Evolutionary conservation across 2,329 filamentous ascomycete genomes (phyloP).

Genomic region (Phialophora expanda): DNA sequence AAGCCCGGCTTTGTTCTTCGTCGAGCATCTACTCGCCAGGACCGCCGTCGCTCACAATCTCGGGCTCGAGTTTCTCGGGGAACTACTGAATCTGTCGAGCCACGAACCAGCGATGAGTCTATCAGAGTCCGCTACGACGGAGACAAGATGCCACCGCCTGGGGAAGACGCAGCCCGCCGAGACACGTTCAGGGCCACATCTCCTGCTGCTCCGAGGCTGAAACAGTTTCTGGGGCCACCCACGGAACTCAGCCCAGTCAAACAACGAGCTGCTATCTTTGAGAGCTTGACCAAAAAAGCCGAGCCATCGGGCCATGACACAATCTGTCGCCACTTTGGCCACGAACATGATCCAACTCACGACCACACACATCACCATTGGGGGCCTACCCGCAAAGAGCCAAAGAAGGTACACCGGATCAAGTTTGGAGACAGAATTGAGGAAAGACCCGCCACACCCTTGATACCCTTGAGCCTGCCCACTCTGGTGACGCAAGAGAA

Average conservation of each 20-base stretch:
- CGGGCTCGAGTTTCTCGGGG: constrained; percentile 9
- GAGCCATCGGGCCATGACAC: constrained; percentile 19
- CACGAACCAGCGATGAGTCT: constrained; percentile 32
- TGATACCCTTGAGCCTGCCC: constrained; percentile 34
- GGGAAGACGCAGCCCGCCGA: not conserved
- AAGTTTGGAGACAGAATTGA: constrained; percentile 32
- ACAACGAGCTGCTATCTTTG: constrained; percentile 35
- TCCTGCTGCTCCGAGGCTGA: constrained; percentile 9
- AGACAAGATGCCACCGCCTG: not conserved
- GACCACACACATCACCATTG: constrained; percentile 6
- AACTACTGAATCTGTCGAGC: constrained; percentile 25
- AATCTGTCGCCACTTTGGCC: constrained; percentile 17
- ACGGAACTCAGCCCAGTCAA: constrained; percentile 33
- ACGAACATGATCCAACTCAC: constrained; percentile 4
- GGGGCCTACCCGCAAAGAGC: constrained; percentile 7
- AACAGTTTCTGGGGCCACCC: not conserved
- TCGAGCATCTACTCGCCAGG: constrained; percentile 16
- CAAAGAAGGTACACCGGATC: constrained; percentile 26
- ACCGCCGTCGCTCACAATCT: constrained; percentile 19
- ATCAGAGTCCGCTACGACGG: constrained; percentile 23
- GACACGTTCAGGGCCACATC: not conserved
- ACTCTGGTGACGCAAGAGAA: constrained; percentile 28
- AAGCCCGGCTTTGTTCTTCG: constrained; percentile 13
- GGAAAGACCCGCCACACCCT: constrained; percentile 31
- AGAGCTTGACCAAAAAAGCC: constrained; percentile 26